Base-by-base conservation (phyloP, 2,329 filamentous ascomycete genomes). In the Lachnellula subtilissima region DNA sequence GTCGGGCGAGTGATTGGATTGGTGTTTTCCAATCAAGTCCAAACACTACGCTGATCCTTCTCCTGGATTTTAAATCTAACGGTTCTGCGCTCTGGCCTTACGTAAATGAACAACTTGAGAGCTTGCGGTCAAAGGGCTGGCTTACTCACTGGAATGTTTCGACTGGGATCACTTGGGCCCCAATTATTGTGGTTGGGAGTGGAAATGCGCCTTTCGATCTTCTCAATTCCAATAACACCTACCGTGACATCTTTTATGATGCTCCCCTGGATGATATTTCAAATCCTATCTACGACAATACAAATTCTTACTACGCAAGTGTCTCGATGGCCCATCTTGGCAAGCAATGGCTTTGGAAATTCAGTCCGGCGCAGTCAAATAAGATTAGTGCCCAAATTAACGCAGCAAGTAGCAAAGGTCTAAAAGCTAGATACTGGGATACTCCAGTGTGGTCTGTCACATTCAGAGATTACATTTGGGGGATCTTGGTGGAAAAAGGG, bases 61-160 rank as follows among this genome's bases (percentile, higher is more conserved):
- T 89, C 5, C 76, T 90, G 36, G 87, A 91, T 67, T 74, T 90
- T 68, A 90, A 90, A 71, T 82, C 76, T 4, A 68, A 76, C 32
- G 78, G 77, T 2, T 64, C 68, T 2, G 67, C 73, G 15, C 80
- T 78, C 1, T 82, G 78, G 72, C 74, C 75, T 0, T 66, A 76
- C 22, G 75, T 86, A 0, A 61, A 79, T n/a, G 64, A 72, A 25
- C 78, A 84, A 50, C 75, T 89, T 0, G 73, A 80, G 52, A 77
- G 82, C 1, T 74, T 89, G 7, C 76, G 83, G 4, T 69, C 78
- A 32, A 75, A 72, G 45, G 77, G 77, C 17, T 88, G 76, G 74
- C 68, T 85, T 32, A 80, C 76, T 17, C 74, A 72, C 56, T 57
- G 54, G 54, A 62, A 52, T 14, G 77, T 78, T 57, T 72, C 79